Conservation (phyloP, 495 filamentous ascomycete species). For the Penicillium parvum region DNA sequence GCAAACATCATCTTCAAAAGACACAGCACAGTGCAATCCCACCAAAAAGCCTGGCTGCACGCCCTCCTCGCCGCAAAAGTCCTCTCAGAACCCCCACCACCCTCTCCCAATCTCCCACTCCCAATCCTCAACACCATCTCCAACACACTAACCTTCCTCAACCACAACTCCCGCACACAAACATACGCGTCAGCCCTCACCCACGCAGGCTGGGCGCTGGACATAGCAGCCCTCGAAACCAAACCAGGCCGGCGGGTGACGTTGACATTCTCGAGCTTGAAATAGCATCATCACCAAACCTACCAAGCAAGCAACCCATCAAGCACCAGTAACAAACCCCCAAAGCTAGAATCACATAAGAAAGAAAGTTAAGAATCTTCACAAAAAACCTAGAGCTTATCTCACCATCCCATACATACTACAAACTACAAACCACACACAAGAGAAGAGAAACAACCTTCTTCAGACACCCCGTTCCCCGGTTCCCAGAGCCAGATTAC, state of each 20-base stretch:
- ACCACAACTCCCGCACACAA: not conserved
- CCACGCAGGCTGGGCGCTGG: conserved; percentile 56
- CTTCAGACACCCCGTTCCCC: too few relatives aligned
- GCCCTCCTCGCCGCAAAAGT: conserved; percentile 55
- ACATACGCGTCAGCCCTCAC: not conserved
- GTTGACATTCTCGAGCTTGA: too few relatives aligned
- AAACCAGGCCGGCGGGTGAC: not conserved
- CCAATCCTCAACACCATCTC: not conserved
- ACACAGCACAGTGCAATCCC: conserved; percentile 40
- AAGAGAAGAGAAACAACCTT: too few relatives aligned
- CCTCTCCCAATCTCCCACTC: not conserved
- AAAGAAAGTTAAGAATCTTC: too few relatives aligned
- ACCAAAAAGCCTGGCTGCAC: conserved; percentile 71
- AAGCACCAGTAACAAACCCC: too few relatives aligned
- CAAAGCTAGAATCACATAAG: too few relatives aligned
- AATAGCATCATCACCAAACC: too few relatives aligned
- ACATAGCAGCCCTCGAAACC: conserved; percentile 50
- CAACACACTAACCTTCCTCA: not conserved
- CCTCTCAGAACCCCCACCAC: not conserved
- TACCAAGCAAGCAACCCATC: too few relatives aligned
- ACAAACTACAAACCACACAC: too few relatives aligned
- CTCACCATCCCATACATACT: too few relatives aligned
- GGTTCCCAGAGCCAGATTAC: too few relatives aligned
- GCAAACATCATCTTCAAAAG: conserved; percentile 65
- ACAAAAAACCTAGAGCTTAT: too few relatives aligned